phyloP scores from a whole-genome alignment of 2,329 filamentous ascomycete genomes.

The Exophiala lecanii-corni region DNA sequence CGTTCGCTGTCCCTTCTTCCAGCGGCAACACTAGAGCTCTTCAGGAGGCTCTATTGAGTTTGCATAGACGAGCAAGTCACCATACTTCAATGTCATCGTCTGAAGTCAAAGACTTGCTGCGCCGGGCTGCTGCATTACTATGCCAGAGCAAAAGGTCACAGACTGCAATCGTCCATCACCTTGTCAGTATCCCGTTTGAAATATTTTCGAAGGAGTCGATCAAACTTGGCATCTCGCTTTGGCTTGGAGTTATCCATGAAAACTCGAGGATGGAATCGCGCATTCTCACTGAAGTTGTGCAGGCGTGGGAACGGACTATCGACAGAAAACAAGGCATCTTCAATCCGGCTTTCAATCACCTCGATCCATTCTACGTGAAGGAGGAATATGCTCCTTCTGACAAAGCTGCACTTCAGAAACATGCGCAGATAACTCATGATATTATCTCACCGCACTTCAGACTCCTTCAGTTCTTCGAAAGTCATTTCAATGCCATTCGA shows the following conservation, averaged over 20 bases:
- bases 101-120: slow-evolving; percentile 75
- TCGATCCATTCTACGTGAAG: slow-evolving; percentile 84
- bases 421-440: slow-evolving; percentile 75
- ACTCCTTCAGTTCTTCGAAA: slow-evolving; percentile 81
- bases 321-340: slow-evolving; percentile 77
- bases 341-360: slow-evolving; percentile 63
- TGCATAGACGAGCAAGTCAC: slow-evolving; percentile 66
- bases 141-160: slow-evolving; percentile 73
- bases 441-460: slow-evolving; percentile 81
- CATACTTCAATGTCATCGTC: slow-evolving; percentile 66
- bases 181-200: slow-evolving; percentile 88
- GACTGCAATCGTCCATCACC: slow-evolving; percentile 73
- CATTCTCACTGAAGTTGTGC: slow-evolving; percentile 78
- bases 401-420: slow-evolving; percentile 65
- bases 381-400: slow-evolving; percentile 93
- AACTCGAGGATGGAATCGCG: slow-evolving; percentile 84
- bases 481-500: slow-evolving; percentile 91
- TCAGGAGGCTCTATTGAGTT: slow-evolving; percentile 60
- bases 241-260: slow-evolving; percentile 95
- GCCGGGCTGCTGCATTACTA: slow-evolving; percentile 78
- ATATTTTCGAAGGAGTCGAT: slow-evolving; percentile 94
- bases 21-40: slow-evolving; percentile 41
- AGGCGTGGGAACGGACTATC: slow-evolving; percentile 85
- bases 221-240: slow-evolving; percentile 89
- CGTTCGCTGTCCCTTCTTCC: slow-evolving; percentile 5